Evolutionary conservation across 768 basidiomycete species (phyloP), one percentile per base, ranked within the genome.

Genomic region (Candolleomyces eurysporus): DNA sequence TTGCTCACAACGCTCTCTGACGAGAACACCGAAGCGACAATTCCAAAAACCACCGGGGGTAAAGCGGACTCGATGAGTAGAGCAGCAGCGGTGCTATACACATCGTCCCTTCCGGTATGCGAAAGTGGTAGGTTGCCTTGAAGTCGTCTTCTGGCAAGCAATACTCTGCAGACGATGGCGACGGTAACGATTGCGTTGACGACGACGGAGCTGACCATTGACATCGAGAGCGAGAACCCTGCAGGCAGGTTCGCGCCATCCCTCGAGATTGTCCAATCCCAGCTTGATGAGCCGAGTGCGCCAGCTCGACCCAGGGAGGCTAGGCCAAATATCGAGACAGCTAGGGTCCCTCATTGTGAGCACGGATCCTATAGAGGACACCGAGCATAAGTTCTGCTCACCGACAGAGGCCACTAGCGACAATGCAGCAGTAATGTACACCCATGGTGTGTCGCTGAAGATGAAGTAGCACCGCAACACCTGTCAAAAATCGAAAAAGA

Each of bases 111-210:
- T 17, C 54, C 54, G 3, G 14, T 9, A 9, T 22, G 54, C 10
- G 39, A 55, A 8, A 43, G 16, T 9, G 54, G 40, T 9, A 56
- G 36, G 40, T 43, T 43, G n/a, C 22, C 54, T 21, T 56, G 54
- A 11, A 56, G 40, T 17, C 54, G 54, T 21, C 40, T 40, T 10
- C 40, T 36, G 5, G 54, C 54, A 42, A 21, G 4, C 14, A 56
- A 36, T 9, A 56, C 22, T 30, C 54, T 8, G 40, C 6, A 26
- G 19, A 56, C 54, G 13, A 56, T 56, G 17, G 40, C 16, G 2
- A 56, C 40, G 19, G 54, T 43, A 40, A 56, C 54, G 54, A 56
- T 43, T 36, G 22, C 22, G 54, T 56, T 56, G 39, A 56, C 54
- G 19, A 43, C 22, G 17, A 56, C 36, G 39, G 54, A 56, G 19